A percentile compares a stretch with the other conserved stretches of the same genome.
These are phyloP conservation scores for Globisporangium irregulare DNA, from an alignment of 352 stramenopile species.

Conservation along the genomic window DNA sequence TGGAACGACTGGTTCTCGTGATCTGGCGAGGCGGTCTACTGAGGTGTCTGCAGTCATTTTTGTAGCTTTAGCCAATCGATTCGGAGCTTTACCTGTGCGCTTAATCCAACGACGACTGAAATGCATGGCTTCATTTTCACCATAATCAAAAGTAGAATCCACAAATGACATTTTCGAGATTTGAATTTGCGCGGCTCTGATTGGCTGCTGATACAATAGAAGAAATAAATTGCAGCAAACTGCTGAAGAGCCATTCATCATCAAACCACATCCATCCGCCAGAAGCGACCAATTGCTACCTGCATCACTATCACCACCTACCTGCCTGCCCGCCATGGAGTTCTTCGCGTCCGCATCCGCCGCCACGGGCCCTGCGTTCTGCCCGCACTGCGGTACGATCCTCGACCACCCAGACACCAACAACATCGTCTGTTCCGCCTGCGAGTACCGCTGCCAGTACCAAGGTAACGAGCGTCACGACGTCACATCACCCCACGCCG, in stretches of 20 bases:
- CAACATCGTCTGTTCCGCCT: constrained; percentile 84
- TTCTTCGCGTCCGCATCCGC: constrained; percentile 66
- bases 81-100: too few relatives aligned
- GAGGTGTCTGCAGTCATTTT: too few relatives aligned
- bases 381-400: constrained; percentile 85
- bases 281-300: constrained; percentile 8
- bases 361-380: constrained; percentile 80
- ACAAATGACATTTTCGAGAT: too few relatives aligned
- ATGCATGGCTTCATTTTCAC: too few relatives aligned
- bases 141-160: too few relatives aligned
- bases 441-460: constrained; percentile 83
- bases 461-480: constrained; percentile 40
- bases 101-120: too few relatives aligned
- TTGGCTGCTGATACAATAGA: neutral
- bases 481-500: neutral
- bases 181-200: neutral
- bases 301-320: constrained; percentile 16
- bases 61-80: neutral
- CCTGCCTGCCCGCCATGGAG: constrained; percentile 32
- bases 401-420: constrained; percentile 85
- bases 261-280: constrained; percentile 1
- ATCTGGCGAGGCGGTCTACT: neutral
- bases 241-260: neutral
- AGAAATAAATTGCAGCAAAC: neutral
- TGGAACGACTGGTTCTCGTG: constrained; percentile 83